These are phyloP conservation scores for Cladosporium sp. DNA, from an alignment of 2,329 filamentous ascomycete genomes.

Conservation along the genomic window DNA sequence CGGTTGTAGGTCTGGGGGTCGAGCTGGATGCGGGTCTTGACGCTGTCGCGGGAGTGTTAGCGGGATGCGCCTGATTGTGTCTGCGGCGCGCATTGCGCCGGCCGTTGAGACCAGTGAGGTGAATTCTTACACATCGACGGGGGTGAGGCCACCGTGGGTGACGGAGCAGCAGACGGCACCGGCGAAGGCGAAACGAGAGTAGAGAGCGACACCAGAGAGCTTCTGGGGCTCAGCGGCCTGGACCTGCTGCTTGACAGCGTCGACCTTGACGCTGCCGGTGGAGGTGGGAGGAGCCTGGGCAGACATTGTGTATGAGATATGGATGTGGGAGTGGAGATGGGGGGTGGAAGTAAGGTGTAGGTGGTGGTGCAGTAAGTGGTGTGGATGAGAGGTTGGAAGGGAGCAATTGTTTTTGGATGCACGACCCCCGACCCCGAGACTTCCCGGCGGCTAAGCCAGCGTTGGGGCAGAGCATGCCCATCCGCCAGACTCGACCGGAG, in stretches of 20 bases:
- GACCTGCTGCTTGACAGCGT: slow-evolving; percentile 47
- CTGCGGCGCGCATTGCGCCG: not conserved
- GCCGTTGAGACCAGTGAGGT: not conserved
- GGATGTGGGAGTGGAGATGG: slow-evolving; percentile 8
- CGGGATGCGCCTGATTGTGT: not conserved
- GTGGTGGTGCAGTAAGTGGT: slow-evolving; percentile 1
- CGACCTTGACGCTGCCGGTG: slow-evolving; percentile 51
- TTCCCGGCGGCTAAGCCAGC: too few relatives aligned
- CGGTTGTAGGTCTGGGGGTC: slow-evolving; percentile 86
- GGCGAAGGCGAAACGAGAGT: slow-evolving; percentile 94
- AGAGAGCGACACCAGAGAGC: slow-evolving; percentile 66
- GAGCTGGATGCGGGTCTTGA: slow-evolving; percentile 95
- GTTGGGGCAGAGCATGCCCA: not conserved
- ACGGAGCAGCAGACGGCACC: slow-evolving; percentile 97
- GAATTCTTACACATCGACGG: slow-evolving; percentile 99
- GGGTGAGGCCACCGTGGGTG: slow-evolving; percentile 94
- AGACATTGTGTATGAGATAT: slow-evolving; percentile 27
- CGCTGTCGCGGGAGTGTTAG: slow-evolving; percentile 50
- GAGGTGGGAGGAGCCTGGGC: slow-evolving; percentile 42
- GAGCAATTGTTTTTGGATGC: slow-evolving; percentile 1
- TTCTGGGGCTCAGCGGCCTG: slow-evolving; percentile 47
- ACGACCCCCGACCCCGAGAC: too few relatives aligned
- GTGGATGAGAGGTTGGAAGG: not conserved
- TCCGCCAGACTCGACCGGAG: not conserved
- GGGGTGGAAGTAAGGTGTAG: not conserved